Evolutionary conservation across 1,284 basidiomycete genomes (phyloP), one percentile per base, ranked within the genome.

Genomic region (Microstroma glucosiphilum): DNA sequence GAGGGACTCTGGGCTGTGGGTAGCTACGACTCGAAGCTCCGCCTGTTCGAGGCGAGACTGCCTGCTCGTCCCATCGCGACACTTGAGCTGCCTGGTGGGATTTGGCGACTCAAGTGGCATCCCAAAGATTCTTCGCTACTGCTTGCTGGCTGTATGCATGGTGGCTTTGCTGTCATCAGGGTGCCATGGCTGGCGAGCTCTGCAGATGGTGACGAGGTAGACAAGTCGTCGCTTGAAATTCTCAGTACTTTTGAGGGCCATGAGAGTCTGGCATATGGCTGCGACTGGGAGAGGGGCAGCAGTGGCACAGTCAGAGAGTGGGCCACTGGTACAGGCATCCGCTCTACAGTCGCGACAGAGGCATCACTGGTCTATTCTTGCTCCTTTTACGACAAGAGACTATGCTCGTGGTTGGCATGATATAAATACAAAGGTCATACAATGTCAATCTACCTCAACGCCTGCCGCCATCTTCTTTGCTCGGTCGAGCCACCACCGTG

Each of bases 41-140:
- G 87, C 0, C 79, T 97, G 0, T 96, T 92, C 75, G 96, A 98
- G 78, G 83, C 83, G 0, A 87, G 96, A 6, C 88, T 87, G 60
- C 85, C 86, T 0, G 75, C 82, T 0, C 75, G 77, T 0, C 86
- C 91, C 0, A 65, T 97, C 2, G 79, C 81, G 0, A 82, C 85
- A 48, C 84, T 85, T 17, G 84, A 88, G 58, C 86, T 92, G 0
- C 91, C 91, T 0, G 96, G 96, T 1, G 96, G 96, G 1, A 89
- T 88, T 12, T 99, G 96, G 96, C 85, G 96, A 17, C 86, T 92
- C 57, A 94, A 96, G 79, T 98, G 93, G 91, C 92, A 97, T 79
- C 91, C 92, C 0, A 84, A 83, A 0, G 60, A 71, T 41, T 66
- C 83, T 0, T 66, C 73, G 2, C 84, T 88, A 43, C 82, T 98